A percentile compares a stretch with the other conserved stretches of the same genome.
Conservation (phyloP, 805 yeast genomes). For the Candida peoriensis region DNA sequence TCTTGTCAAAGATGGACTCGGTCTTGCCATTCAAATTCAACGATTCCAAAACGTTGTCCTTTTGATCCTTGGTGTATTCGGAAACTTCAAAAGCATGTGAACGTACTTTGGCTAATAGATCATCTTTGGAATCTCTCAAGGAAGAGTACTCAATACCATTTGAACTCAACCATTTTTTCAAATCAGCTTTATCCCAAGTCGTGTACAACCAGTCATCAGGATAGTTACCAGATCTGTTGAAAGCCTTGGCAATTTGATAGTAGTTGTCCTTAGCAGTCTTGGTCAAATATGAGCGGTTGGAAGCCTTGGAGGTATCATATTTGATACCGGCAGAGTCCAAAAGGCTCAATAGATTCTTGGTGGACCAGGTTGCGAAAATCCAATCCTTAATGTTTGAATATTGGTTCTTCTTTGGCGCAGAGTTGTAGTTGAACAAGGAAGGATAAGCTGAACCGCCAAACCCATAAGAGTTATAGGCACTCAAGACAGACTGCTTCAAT, state of each 20-base stretch:
- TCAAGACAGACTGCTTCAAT: conserved; percentile 14
- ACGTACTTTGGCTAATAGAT: conserved; percentile 41
- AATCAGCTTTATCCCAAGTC: conserved; percentile 46
- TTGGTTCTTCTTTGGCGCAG: neutral
- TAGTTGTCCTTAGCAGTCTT: conserved; percentile 37
- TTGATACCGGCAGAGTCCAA: conserved; percentile 29
- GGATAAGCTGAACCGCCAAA: neutral
- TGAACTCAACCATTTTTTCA: conserved; percentile 44
- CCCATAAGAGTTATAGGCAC: neutral
- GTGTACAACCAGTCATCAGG: conserved; percentile 50
- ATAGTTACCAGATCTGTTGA: conserved; percentile 38
- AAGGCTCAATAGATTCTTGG: conserved; percentile 27
- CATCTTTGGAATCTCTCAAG: conserved; percentile 37
- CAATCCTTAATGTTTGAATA: conserved; percentile 30
- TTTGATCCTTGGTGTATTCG: conserved; percentile 32
- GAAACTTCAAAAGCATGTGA: conserved; percentile 41
- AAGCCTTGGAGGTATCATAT: conserved; percentile 17
- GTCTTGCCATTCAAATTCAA: conserved; percentile 35
- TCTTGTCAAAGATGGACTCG: conserved; percentile 32
- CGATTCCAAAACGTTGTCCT: conserved; percentile 33
- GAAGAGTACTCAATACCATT: conserved; percentile 35
- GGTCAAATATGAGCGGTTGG: conserved; percentile 35
- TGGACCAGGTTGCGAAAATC: conserved; percentile 46
- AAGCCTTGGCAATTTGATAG: conserved; percentile 31
- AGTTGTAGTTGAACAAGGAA: too few relatives aligned